Base-by-base conservation (phyloP, 2,329 filamentous ascomycete species). In the Fusarium sp. region DNA sequence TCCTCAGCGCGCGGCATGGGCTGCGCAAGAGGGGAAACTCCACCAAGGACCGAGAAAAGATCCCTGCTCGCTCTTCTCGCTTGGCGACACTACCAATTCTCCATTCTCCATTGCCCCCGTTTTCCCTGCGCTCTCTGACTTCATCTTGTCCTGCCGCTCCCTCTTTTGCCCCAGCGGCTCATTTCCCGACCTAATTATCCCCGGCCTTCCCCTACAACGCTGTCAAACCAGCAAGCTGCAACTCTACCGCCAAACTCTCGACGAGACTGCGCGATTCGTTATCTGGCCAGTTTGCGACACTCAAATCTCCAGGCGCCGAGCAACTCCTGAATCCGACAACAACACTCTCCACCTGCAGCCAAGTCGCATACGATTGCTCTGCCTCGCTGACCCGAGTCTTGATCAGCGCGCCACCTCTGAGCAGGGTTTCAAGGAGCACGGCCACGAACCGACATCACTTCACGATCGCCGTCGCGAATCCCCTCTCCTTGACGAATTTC, bases 401-500 rank as follows among this genome's bases (percentile, higher is more conserved):
- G 55, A 62, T 48, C 70, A 60, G 54, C 60, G 66, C 67, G 47
- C 64, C 61, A 66, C 58, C 44, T 53, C 9, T 53, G 39, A 56
- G 27, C 48, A 63, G 34, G 52, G 43, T 58, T 56, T 30, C 27
- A 54, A 61, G 47, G 54, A 61, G 63, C 62, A 44, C 23, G 13
- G 48, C 36, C 34, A 68, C 67, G 63, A 71, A 64, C 67, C 67
- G 67, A 71, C 50, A 71, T 68, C 62, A 57, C 59, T 52, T 65
- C 51, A 46, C 57, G 28, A 39, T 47, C 37, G 28, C 48, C 30
- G 31, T 47, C 34, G 51, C 31, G 27, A 36, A 23, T 48, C 36
- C 34, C n/a, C 37, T 16, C 47, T 40, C 44, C 47, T 36, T 58
- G 47, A 36, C 47, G 44, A 28, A 55, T 31, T 31, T n/a, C n/a